Base-by-base conservation (phyloP, 208 protist species). In the Leishmania braziliensis region DNA sequence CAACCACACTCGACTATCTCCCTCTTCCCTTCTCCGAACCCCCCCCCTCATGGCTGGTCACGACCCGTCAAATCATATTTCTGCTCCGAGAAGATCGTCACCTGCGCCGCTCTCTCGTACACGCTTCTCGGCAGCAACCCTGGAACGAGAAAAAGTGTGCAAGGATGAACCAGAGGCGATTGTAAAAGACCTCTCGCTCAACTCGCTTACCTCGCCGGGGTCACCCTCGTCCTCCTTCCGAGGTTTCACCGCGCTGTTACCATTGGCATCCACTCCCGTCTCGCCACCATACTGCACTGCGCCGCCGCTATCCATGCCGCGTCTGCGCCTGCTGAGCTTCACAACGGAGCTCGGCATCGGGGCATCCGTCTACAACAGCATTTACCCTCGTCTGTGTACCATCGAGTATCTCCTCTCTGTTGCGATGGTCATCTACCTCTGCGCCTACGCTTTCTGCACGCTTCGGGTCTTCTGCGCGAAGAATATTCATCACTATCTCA, bases 351-450 rank as follows among this genome's bases (percentile, higher is more conserved):
- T 81, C 14, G 69, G 66, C 36, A 23, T 81, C 8, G 48, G 43
- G 46, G 68, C 65, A 3, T 68, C 78, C 18, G n/a, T 54, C 50
- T 74, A 81, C 69, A 51, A 14, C 29, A 70, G 43, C 39, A 53
- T 39, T 14, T 60, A 39, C n/a, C 53, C 68, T 51, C 78, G 78
- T 26, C 9, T 51, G 39, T 63, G 50, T 16, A 76, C 78, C 6
- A 26, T 81, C 43, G 78, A 76, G 69, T 81, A 81, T 60, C 69
- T 81, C 78, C 20, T 56, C 23, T 2, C n/a, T 5, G 33, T 43
- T 16, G 26, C n/a, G 26, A 23, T 60, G 56, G 8, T 4, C 0
- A 48, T 75, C 3, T 3, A 53, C 5, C 26, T 70, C 12, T 81
- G 36, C 36, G 36, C 36, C 36, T 39, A 75, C 43, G 78, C 69